Conservation (phyloP, 169 alveolate genomes). For the Cryptosporidium xiaoi region DNA sequence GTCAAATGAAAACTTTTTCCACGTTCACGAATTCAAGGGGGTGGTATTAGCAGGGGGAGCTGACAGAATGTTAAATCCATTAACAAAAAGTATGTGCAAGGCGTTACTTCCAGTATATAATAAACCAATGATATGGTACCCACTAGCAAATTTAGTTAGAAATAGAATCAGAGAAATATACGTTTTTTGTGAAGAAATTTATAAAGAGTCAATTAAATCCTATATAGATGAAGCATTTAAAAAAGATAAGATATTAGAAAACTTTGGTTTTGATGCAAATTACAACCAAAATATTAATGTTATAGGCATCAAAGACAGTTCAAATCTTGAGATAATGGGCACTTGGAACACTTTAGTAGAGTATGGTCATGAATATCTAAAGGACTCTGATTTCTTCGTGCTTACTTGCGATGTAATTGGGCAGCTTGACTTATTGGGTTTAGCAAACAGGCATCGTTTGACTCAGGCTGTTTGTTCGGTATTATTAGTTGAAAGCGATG, state of each 20-base stretch:
- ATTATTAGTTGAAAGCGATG: slow-evolving; percentile 5
- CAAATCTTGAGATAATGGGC: slow-evolving; percentile 15
- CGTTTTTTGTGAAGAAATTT: slow-evolving; percentile 35
- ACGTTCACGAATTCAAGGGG: slow-evolving; percentile 71
- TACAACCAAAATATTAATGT: slow-evolving; percentile 32
- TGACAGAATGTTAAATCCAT: slow-evolving; percentile 75
- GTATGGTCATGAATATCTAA: slow-evolving; percentile 19
- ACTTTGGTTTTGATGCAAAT: slow-evolving; percentile 23
- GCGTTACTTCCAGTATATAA: slow-evolving; percentile 76
- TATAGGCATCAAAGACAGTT: slow-evolving; percentile 43
- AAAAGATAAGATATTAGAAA: not conserved
- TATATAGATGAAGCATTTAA: slow-evolving; percentile 35
- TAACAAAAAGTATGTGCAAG: slow-evolving; percentile 54
- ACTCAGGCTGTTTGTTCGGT: slow-evolving; percentile 58
- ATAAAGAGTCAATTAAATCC: not conserved
- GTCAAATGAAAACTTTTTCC: slow-evolving; percentile 28
- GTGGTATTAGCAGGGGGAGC: slow-evolving; percentile 79
- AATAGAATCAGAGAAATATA: slow-evolving; percentile 48
- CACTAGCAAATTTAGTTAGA: slow-evolving; percentile 30
- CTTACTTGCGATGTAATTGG: slow-evolving; percentile 69
- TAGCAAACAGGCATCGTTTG: slow-evolving; percentile 55
- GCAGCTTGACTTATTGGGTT: slow-evolving; percentile 24
- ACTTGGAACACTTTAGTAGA: slow-evolving; percentile 42
- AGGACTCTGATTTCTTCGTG: slow-evolving; percentile 59
- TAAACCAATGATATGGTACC: slow-evolving; percentile 77